These are phyloP conservation scores for Inga leiocalycina DNA, from an alignment of 306 rosid species.

Conservation along the genomic window DNA sequence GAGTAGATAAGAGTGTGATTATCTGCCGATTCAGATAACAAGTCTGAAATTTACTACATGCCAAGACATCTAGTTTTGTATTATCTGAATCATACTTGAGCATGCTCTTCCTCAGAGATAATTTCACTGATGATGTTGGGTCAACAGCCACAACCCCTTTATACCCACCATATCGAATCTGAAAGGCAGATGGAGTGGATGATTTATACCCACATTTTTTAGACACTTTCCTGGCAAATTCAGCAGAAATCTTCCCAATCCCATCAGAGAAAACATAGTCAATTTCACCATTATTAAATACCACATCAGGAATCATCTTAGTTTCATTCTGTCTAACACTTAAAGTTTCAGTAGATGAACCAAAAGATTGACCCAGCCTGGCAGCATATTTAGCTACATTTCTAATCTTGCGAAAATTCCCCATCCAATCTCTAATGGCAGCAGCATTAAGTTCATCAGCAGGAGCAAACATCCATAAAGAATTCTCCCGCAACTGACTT, in stretches of 20 bases:
- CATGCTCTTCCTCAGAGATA: constrained; percentile 86
- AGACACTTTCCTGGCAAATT: constrained; percentile 72
- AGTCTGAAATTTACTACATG: constrained; percentile 64
- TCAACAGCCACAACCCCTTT: constrained; percentile 94
- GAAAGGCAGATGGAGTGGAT: constrained; percentile 74
- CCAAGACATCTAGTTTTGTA: constrained; percentile 72
- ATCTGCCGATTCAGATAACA: constrained; percentile 80
- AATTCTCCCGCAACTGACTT: constrained; percentile 81
- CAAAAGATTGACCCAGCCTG: constrained; percentile 85
- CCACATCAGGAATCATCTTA: constrained; percentile 62
- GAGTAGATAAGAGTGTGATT: constrained; percentile 82
- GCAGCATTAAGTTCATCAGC: constrained; percentile 49
- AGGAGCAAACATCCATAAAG: constrained; percentile 91
- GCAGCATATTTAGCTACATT: constrained; percentile 97
- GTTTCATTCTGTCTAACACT: constrained; percentile 50
- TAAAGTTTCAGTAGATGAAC: constrained; percentile 85
- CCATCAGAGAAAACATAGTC: constrained; percentile 81
- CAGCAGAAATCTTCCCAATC: constrained; percentile 79
- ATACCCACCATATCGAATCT: constrained; percentile 86
- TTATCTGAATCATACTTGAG: constrained; percentile 61
- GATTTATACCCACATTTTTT: constrained; percentile 57
- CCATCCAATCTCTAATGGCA: constrained; percentile 69
- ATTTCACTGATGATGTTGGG: constrained; percentile 62
- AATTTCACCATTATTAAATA: neutral
- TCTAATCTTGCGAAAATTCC: constrained; percentile 60